Conservation (phyloP, 2,329 filamentous ascomycete species). For the Calonectria fujianensis region DNA sequence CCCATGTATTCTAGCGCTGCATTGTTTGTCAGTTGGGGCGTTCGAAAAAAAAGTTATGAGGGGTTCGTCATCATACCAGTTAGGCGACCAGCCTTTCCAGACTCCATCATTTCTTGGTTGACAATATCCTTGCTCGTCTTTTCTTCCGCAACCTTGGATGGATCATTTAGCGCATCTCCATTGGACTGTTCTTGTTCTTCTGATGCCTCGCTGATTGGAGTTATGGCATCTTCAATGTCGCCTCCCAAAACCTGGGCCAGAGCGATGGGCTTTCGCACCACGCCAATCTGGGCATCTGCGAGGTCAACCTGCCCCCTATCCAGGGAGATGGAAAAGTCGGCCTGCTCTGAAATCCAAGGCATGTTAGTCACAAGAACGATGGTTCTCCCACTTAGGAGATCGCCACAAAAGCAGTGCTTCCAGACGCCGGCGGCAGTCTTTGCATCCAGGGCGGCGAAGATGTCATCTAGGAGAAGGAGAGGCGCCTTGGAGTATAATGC, state of each 20-base stretch:
- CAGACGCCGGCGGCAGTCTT: conserved; percentile 75
- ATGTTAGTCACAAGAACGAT: conserved; percentile 75
- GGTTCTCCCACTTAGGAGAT: conserved; percentile 72
- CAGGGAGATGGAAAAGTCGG: conserved; percentile 67
- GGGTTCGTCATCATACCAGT: conserved; percentile 60
- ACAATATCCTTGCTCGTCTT: conserved; percentile 65
- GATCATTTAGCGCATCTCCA: conserved; percentile 56
- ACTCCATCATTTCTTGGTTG: conserved; percentile 68
- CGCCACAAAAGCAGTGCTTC: conserved; percentile 74
- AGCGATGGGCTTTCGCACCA: conserved; percentile 66
- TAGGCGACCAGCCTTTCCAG: conserved; percentile 66
- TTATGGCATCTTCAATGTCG: conserved; percentile 59
- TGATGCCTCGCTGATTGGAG: conserved; percentile 49
- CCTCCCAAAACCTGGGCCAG: conserved; percentile 62
- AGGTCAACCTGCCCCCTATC: conserved; percentile 67
- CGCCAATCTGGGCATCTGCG: conserved; percentile 67
- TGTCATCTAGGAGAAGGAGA: conserved; percentile 74
- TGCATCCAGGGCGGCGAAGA: conserved; percentile 76
- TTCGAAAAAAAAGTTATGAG: background rate
- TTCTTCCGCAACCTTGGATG: conserved; percentile 60
- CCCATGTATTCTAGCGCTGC: conserved; percentile 70
- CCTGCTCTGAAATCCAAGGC: conserved; percentile 71
- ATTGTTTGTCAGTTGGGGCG: background rate
- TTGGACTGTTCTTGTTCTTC: conserved; percentile 55
- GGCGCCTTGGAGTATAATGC: conserved; percentile 75